Evolutionary conservation across 192 early-diverging fungal species (phyloP).

Genomic region (Coemansia sp.): DNA sequence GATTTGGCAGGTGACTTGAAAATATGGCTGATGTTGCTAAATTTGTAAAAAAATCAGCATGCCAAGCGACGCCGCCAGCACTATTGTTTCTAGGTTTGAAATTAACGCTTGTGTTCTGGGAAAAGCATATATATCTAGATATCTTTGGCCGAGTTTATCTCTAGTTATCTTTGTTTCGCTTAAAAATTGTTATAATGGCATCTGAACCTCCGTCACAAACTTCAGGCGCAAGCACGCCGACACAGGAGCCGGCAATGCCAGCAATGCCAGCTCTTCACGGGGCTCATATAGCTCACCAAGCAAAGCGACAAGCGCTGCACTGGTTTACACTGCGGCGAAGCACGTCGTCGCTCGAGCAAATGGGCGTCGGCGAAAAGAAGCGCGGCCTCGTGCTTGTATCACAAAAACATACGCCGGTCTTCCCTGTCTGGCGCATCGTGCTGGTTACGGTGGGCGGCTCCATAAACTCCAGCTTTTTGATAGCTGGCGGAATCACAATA

Average conservation of each 20-base stretch:
- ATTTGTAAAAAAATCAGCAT: conserved; percentile 7
- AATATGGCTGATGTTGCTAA: neutral
- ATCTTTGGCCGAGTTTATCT: neutral
- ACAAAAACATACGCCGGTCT: neutral
- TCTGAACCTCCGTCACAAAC: neutral
- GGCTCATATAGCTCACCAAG: conserved; percentile 1
- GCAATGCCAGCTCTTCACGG: neutral
- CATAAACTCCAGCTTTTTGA: conserved; percentile 15
- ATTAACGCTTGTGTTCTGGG: neutral
- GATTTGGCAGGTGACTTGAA: conserved; percentile 17
- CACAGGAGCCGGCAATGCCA: neutral
- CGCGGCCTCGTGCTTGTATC: conserved; percentile 1
- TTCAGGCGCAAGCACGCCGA: conserved; percentile 9
- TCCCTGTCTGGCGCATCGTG: conserved; percentile 7
- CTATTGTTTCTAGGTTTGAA: neutral
- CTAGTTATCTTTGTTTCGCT: neutral
- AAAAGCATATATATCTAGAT: neutral
- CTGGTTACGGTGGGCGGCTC: conserved; percentile 9
- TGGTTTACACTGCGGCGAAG: neutral
- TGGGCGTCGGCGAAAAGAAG: conserved; percentile 9
- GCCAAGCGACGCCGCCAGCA: conserved; percentile 11
- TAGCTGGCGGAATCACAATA: conserved; percentile 21
- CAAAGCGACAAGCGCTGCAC: conserved; percentile 6
- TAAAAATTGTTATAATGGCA: neutral
- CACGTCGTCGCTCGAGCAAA: neutral